Evolutionary conservation across 495 filamentous ascomycete species (phyloP).

Genomic region (Aspergillus saccharolyticus): DNA sequence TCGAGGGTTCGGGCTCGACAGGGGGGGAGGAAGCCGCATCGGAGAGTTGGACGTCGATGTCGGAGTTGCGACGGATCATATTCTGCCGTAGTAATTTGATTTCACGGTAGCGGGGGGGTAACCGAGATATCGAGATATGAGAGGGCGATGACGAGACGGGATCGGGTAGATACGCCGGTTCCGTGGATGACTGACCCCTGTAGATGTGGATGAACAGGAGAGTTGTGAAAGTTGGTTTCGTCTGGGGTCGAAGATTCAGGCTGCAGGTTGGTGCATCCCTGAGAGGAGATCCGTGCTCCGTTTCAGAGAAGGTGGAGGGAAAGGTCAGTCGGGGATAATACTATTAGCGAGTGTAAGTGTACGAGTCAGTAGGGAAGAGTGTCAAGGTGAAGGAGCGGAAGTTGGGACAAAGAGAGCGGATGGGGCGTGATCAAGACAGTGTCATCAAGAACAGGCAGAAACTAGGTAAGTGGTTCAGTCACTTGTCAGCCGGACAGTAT

Average conservation of each 20-base stretch:
- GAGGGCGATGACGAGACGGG: neutral
- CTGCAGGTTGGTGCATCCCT: conserved; percentile 11
- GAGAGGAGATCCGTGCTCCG: conserved; percentile 38
- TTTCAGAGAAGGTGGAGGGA: conserved; percentile 37
- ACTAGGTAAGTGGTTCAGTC: neutral
- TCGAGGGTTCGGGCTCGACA: conserved; percentile 25
- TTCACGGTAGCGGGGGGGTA: neutral
- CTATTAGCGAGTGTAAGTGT: conserved; percentile 9
- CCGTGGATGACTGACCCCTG: neutral
- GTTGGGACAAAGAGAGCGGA: neutral
- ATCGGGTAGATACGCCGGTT: neutral
- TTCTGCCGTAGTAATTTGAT: conserved; percentile 16
- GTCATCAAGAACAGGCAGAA: neutral
- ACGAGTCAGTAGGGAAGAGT: conserved; percentile 10
- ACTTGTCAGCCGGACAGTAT: neutral
- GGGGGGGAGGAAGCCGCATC: conserved; percentile 35
- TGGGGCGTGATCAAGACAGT: neutral
- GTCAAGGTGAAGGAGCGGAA: neutral
- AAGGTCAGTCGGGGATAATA: conserved; percentile 2
- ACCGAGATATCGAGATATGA: neutral
- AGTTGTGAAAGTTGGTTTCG: neutral
- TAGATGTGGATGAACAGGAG: neutral
- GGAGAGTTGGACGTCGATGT: conserved; percentile 43
- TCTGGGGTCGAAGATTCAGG: conserved; percentile 1
- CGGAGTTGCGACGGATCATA: conserved; percentile 47